Base-by-base conservation (phyloP, 768 basidiomycete species). In the Lentinula sp. region DNA sequence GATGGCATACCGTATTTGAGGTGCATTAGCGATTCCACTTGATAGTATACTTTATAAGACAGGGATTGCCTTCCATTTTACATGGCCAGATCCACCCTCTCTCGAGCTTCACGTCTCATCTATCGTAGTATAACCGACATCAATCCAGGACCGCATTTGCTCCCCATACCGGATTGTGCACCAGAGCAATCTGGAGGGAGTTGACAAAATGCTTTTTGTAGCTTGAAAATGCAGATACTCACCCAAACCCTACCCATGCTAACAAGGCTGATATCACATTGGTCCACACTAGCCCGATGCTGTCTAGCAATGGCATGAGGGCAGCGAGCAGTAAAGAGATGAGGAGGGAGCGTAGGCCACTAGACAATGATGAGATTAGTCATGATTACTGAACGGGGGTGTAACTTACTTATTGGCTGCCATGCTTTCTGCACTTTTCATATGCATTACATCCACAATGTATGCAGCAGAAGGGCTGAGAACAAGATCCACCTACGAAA, bases 401-500 rank as follows among this genome's bases (percentile, higher is more conserved):
- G 15, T 6, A 43, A 70, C 75, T 51, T 43, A 79, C 83, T 68
- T 66, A 51, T 68, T 69, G 0, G 78, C 82, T 0, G 81, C 83
- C 67, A 74, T 75, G 16, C 73, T 71, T 65, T 85, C 81, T 2
- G 83, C 81, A 60, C 82, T 82, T 28, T 74, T 72, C 13, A 71
- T 63, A 35, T 79, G 81, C 66, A 85, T 62, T 15, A 84, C 69
- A 56, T 85, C 85, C 4, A 83, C 75, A 35, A 66, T 66, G 62
- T 83, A 85, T 1, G 83, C 73, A 8, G 76, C 72, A 0, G 71
- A 71, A 1, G 83, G 84, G 3, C 76, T 73, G 32, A 85, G 66
- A 4, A 79, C 79, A 50, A 83, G 66, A 64, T 88, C 82, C 16
- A 84, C 78, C 86, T 88, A 49, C 36, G 36, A 32, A 51, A 16